Evolutionary conservation across 139 green algal genomes (phyloP), one percentile per base, ranked within the genome.

Genomic region (Coelastrella sp.): DNA sequence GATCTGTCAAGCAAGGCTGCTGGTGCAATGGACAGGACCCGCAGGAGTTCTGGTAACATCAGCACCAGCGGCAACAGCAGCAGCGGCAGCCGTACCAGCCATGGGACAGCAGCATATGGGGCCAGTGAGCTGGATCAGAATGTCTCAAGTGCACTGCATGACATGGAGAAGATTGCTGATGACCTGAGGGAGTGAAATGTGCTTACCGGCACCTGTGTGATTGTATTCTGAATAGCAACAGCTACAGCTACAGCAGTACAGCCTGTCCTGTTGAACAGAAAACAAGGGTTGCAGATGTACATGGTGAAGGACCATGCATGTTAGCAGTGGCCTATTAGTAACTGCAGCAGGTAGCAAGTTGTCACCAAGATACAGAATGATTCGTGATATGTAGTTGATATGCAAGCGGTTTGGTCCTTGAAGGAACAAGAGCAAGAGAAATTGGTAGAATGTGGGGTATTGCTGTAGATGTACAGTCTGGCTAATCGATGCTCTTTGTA

Each of bases 101-200:
- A 19, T 76, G 68, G 68, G 4, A 76, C 68, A 25, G 12, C 63
- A 70, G 63, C 63, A 9, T 86, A 75, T 63, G 22, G 9, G 19
- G 24, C 25, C 20, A 22, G 58, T 56, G 22, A 86, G 80, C 20
- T 86, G 80, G 58, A 86, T 19, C 7, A 22, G 20, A 86, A 20
- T 24, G 57, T 86, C 59, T 73, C 65, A 7, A 56, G 24, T 22
- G 82, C 82, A n/a, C 65, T 87, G 82, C 63, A 87, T 17, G 65
- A 78, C 27, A 56, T 87, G 27, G 82, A 87, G 7, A 22, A 78
- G 82, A 7, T 78, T 14, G 82, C 82, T 35, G 82, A 87, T 35
- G 65, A 78, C 7, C 63, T 87, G 15, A 35, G 27, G 24, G 24
- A 80, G 24, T 80, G 19, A 10, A 80, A 6, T 35, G 70, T 25